A percentile compares a stretch with the other conserved stretches of the same genome.
Evolutionary conservation across 1,139 yeast species (phyloP).

Genomic region (Geotrichum fermentans): DNA sequence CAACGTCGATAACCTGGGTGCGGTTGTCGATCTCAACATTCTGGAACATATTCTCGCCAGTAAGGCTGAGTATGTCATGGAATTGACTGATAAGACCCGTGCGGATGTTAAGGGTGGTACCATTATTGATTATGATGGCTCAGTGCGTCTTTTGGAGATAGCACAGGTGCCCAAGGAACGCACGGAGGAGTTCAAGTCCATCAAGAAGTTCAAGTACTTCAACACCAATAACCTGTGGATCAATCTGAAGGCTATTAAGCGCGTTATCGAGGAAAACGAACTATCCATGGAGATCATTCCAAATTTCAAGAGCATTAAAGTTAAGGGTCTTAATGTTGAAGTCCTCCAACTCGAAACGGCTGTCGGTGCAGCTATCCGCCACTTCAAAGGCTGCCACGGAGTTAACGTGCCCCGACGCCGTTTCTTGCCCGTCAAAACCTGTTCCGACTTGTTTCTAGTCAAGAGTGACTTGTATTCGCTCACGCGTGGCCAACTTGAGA

Average conservation of each 20-base stretch:
- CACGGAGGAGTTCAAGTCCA: conserved; percentile 95
- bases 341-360: conserved; percentile 97
- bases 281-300: conserved; percentile 93
- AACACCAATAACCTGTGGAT: conserved; percentile 98
- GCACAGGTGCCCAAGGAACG: conserved; percentile 99
- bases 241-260: conserved; percentile 87
- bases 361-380: conserved; percentile 97
- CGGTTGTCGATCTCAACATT: conserved; percentile 90
- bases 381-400: conserved; percentile 93
- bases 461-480: conserved; percentile 92
- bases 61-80: conserved; percentile 94
- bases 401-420: conserved; percentile 97
- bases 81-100: conserved; percentile 95
- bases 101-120: conserved; percentile 99
- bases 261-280: conserved; percentile 78
- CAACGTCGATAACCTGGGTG: conserved; percentile 97
- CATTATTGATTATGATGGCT: conserved; percentile 90
- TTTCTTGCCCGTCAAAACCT: conserved; percentile 96
- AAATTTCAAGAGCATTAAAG: conserved; percentile 75
- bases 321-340: conserved; percentile 71
- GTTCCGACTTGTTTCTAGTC: conserved; percentile 88
- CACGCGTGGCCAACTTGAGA: conserved; percentile 84
- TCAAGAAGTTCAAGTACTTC: conserved; percentile 95
- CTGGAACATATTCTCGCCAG: conserved; percentile 90
- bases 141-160: conserved; percentile 89